Base-by-base conservation (phyloP, 2,329 filamentous ascomycete species). In the Chalaropsis thielavioides region DNA sequence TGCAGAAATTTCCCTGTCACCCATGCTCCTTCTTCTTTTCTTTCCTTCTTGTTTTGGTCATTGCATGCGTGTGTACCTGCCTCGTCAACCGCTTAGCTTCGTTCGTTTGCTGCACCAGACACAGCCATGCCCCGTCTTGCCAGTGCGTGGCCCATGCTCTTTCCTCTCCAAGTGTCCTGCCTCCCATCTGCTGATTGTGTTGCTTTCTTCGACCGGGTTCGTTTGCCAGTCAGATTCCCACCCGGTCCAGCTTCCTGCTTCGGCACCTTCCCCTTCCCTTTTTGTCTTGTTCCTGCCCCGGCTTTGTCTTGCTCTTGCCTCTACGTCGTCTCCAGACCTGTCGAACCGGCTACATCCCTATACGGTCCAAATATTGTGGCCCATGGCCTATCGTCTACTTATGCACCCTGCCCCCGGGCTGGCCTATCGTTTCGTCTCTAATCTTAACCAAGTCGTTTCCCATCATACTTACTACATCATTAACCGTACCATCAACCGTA, bases 41-140 rank as follows among this genome's bases (percentile, higher is more conserved):
- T 22, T 35, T 58, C 24, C 17, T 35, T 58, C 51, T 58, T 31
- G 22, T 35, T 58, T 13, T 17, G 51, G 27, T 13, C 27, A 38
- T n/a, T 58, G 13, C 31, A 35, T 58, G 19, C 46, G 46, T 35
- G 17, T n/a, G 51, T 35, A 35, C 51, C 51, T 58, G 24, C 17
- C 24, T 58, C 24, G 51, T 17, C 51, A 58, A 35, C 35, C 27
- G 22, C 51, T 35, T 58, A n/a, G 27, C 24, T 58, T 58, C 51
- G 51, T 58, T 58, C 51, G 51, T 58, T 58, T 58, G 51, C 24
- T 35, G 51, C 51, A 58, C 51, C 51, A 58, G 19, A 51, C 24
- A 31, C 35, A 17, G 51, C 24, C 51, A 58, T 35, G 27, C 35
- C 51, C 24, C 17, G 13, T 8, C 51, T 58, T 58, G 31, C 51